Conservation (phyloP, 2,329 filamentous ascomycete species). For the Penicillium sp. region DNA sequence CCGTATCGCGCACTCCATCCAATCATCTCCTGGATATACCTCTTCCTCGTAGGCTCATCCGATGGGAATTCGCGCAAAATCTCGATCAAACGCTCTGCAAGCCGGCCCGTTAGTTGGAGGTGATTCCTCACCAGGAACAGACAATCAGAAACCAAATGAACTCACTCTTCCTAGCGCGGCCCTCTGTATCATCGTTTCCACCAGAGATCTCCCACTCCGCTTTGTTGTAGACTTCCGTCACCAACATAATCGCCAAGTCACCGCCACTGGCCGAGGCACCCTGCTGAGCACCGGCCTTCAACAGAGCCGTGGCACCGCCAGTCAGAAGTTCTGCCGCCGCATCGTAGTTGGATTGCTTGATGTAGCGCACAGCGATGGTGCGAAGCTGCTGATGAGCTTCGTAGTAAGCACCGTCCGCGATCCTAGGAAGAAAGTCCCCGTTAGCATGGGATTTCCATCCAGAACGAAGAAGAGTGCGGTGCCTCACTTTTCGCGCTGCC, state of each 20-base stretch:
- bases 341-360: slow-evolving; percentile 78
- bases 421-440: slow-evolving; percentile 49
- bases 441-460: slow-evolving; percentile 10
- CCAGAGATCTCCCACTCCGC: slow-evolving; percentile 64
- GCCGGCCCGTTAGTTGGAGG: not conserved
- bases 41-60: slow-evolving; percentile 86
- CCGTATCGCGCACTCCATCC: slow-evolving; percentile 82
- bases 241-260: slow-evolving; percentile 77
- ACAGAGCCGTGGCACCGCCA: slow-evolving; percentile 75
- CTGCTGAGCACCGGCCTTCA: slow-evolving; percentile 60
- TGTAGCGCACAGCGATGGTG: slow-evolving; percentile 88
- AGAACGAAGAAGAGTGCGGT: not conserved
- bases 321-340: slow-evolving; percentile 83
- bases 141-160: not conserved
- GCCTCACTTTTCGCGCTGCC: slow-evolving; percentile 70
- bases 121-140: not conserved
- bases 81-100: slow-evolving; percentile 61
- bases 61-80: slow-evolving; percentile 74
- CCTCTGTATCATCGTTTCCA: slow-evolving; percentile 52
- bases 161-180: slow-evolving; percentile 58
- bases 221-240: slow-evolving; percentile 88
- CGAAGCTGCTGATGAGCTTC: slow-evolving; percentile 98
- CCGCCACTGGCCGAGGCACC: slow-evolving; percentile 92
- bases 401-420: slow-evolving; percentile 88
- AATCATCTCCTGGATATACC: slow-evolving; percentile 82